Evolutionary conservation across 2,329 filamentous ascomycete species (phyloP), one percentile per base, ranked within the genome.

Genomic region (Triangularia verruculosa): DNA sequence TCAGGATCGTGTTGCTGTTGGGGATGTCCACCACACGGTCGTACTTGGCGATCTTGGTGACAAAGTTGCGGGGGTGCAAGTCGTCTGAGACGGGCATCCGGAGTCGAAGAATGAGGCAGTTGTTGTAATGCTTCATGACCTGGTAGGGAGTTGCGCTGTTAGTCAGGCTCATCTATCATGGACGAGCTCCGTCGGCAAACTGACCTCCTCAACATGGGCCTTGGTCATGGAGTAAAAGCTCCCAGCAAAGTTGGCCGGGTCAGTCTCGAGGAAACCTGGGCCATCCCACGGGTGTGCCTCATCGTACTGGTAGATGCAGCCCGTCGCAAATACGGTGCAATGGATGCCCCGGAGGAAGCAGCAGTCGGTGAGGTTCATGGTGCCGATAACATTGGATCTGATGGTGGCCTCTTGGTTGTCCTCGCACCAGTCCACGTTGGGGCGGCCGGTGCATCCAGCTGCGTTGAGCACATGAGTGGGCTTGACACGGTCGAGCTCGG

Each of bases 401-500:
- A 89, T 83, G 6, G 87, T 90, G 61, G 84, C 83, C 74, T 87
- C 83, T 76, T 85, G 88, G 78, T 90, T 83, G 71, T 88, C 85
- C 77, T 90, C 88, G 70, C 87, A 89, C 86, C 86, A 89, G 76
- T 89, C 87, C 73, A 89, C 86, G 68, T 89, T 90, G 66, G 87
- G 87, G 24, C 86, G 80, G 57, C 88, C 87, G 2, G 86, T 89
- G 72, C 82, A 86, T 65, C 87, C 87, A 56, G 87, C 87, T 65
- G 83, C 85, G 74, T 89, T 89, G 58, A 90, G 76, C 62, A 89
- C 86, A 71, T 89, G 86, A 3, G 86, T 89, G 22, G 87, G 88
- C 74, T 84, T 83, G 73, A 87, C 76, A 58, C 77, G 78, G 57
- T 86, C 80, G 25, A 90, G 79, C 72, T 85, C 82, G 54, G 78